These are phyloP conservation scores for Fusarium xyrophilum DNA, from an alignment of 2,329 filamentous ascomycete species.

Conservation along the genomic window DNA sequence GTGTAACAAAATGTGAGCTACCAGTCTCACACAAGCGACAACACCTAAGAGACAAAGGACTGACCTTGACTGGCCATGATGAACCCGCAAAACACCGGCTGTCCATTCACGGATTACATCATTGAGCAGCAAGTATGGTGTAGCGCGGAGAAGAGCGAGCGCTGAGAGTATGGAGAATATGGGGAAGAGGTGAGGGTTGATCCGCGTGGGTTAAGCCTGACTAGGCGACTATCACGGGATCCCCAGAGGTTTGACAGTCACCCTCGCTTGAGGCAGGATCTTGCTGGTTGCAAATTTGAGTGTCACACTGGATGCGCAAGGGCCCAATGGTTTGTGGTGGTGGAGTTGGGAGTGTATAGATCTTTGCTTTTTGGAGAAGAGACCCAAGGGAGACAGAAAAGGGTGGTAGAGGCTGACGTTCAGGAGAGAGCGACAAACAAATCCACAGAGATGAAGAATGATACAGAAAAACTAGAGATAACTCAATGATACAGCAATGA, in stretches of 20 bases:
- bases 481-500: fast-evolving
- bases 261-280: conserved; percentile 8
- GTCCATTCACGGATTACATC: conserved; percentile 19
- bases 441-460: fast-evolving
- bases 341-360: conserved; percentile 4
- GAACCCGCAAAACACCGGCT: neutral
- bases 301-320: conserved; percentile 6
- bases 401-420: fast-evolving
- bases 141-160: conserved; percentile 1
- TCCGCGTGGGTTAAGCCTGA: neutral
- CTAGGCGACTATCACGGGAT: neutral
- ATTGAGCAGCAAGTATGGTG: neutral
- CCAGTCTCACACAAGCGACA: conserved; percentile 1
- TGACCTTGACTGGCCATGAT: neutral
- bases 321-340: neutral
- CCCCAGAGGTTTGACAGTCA: conserved; percentile 11
- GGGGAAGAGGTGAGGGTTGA: conserved; percentile 14
- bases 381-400: neutral
- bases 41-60: no score
- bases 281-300: conserved; percentile 17
- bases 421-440: neutral
- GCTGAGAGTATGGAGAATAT: conserved; percentile 9
- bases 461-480: fast-evolving
- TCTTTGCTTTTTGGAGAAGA: conserved; percentile 10
- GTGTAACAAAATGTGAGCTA: neutral